Base-by-base conservation (phyloP, 164 flowering plant species). In the Akebia trifoliata region DNA sequence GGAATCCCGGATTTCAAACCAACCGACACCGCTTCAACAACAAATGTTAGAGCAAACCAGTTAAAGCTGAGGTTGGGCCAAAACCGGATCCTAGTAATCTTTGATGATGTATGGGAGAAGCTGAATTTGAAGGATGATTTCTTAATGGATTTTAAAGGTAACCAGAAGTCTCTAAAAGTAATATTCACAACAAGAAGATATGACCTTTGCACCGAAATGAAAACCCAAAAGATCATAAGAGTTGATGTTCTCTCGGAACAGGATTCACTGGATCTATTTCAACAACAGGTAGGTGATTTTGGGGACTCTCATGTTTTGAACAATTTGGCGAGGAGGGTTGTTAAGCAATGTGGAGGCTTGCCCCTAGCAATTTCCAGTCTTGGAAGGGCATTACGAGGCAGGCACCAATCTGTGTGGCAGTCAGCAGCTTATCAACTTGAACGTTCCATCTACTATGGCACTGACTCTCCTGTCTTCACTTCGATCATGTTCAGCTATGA, bases 21-120 rank as follows among this genome's bases (percentile, higher is more conserved):
- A 3, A 36, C 9, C 6, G 28, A 28, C n/a, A 38, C 1, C 14
- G 14, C 42, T 18, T 4, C 5, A 9, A 5, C 9, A 34, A 15
- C 8, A 50, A 18, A 24, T 32, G 3, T 8, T n/a, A 34, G 15
- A 52, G 14, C 22, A 52, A 34, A 52, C 9, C 9, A 18, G 8
- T n/a, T 2, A 52, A 21, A 35, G 56, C 40, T 1, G 28, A 34
- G 37, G 18, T 21, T 52, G 11, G 39, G 9, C 7, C 18, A 32
- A 30, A 2, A 0, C 0, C 18, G 40, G 4, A 26, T 67, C 8
- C 74, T 76, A 6, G 14, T 76, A 25, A 64, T 76, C 25, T 42
- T 76, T 24, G 79, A 75, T 55, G 73, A 72, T 64, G 18, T 76
- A 0, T 75, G 79, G 79, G 48, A 46, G 9, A 35, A 11, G 36